Evolutionary conservation across 2,329 filamentous ascomycete genomes (phyloP).

Genomic region (Pezicula carpinea): DNA sequence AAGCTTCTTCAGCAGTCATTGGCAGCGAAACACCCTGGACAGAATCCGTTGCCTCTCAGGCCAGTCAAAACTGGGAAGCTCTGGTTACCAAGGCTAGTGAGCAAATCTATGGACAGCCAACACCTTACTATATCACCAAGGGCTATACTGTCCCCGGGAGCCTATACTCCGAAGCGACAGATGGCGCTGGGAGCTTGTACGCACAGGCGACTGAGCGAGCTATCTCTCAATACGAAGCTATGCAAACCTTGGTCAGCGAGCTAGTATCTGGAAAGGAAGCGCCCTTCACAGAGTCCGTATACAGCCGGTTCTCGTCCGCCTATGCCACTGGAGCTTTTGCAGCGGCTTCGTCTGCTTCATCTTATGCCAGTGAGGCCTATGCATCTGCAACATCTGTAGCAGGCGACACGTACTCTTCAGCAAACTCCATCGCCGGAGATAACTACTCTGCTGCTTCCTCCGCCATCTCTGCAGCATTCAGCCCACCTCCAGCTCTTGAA

Average conservation of each 20-base stretch:
- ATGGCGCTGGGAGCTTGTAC: constrained; percentile 38
- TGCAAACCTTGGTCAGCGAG: constrained; percentile 71
- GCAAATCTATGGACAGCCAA: constrained; percentile 27
- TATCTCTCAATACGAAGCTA: constrained; percentile 60
- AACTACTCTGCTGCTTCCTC: constrained; percentile 38
- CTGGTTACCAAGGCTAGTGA: constrained; percentile 27
- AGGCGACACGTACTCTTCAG: constrained; percentile 34
- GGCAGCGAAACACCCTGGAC: constrained; percentile 44
- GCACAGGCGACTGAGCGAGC: constrained; percentile 58
- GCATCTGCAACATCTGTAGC: constrained; percentile 39
- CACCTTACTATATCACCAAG: constrained; percentile 30
- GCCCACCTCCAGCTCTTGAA: constrained; percentile 53
- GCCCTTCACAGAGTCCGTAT: constrained; percentile 75
- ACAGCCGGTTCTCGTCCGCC: constrained; percentile 64
- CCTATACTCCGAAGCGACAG: constrained; percentile 44
- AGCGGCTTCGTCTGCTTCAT: constrained; percentile 43
- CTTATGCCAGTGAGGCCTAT: constrained; percentile 43
- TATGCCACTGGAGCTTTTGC: constrained; percentile 59
- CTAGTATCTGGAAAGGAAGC: constrained; percentile 73
- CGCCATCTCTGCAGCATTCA: constrained; percentile 44
- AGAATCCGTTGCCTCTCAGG: constrained; percentile 45
- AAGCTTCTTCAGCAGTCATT: constrained; percentile 15
- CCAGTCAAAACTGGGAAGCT: constrained; percentile 34
- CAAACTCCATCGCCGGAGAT: constrained; percentile 47
- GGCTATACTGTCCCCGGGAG: constrained; percentile 20